Evolutionary conservation across 495 filamentous ascomycete species (phyloP), one percentile per base, ranked within the genome.

Genomic region (Hypomontagnella submonticulosa): DNA sequence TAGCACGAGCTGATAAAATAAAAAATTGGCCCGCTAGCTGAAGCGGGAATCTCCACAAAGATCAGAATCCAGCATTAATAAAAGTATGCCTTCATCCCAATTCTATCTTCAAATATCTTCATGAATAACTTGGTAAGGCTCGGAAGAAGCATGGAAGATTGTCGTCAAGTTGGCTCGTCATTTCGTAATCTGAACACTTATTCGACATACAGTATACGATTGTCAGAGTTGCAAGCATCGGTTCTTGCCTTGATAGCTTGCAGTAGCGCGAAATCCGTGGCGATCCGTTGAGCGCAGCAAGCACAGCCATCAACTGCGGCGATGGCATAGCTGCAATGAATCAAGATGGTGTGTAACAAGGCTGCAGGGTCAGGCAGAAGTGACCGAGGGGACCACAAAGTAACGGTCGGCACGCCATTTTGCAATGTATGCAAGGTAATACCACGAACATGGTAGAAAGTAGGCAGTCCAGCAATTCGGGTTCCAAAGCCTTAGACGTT

Each of bases 271-370:
- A 20, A 63, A 59, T 52, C 58, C 50, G 40, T 50, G 43, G 46
- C 38, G 33, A 37, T 59, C 60, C 56, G 53, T 52, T 41, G 30
- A 69, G 55, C 37, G 60, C 41, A 46, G 41, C 42, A 16, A 13
- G 51, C 66, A 66, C 67, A 70, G 67, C 61, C 67, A 50, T 67
- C 18, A 36, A 52, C 62, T 64, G 66, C 66, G 66, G 58, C 64
- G 38, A 19, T 27, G 49, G 57, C 57, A 58, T 52, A 50, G 51
- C 34, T 51, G 27, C 23, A 36, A 46, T 36, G 20, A 34, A 19
- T 56, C 30, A 33, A 46, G 42, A 55, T 48, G n/a, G 5, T 42
- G 58, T 50, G 55, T 47, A 47, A 52, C 57, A n/a, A n/a, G n/a
- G n/a, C n/a, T n/a, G n/a, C n/a, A 48, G n/a, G 50, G 55, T 30